Evolutionary conservation across 495 filamentous ascomycete genomes (phyloP).

Genomic region (Penicillium silybi): DNA sequence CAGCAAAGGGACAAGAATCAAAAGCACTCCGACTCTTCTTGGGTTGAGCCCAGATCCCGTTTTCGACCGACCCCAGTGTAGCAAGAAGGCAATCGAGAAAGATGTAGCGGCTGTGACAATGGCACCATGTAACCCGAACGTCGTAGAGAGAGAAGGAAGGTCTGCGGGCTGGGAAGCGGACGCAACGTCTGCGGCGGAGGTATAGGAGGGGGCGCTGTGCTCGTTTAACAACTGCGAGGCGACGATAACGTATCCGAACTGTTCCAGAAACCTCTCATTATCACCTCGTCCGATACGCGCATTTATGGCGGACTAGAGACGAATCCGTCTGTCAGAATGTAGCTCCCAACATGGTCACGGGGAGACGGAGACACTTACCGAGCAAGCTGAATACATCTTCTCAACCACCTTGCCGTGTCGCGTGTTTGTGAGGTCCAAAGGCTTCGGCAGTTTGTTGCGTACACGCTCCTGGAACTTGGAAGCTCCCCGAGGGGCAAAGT

Average conservation of each 20-base stretch:
- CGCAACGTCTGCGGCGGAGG: slow-evolving; percentile 38
- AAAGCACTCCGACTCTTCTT: slow-evolving; percentile 52
- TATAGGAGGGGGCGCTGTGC: slow-evolving; percentile 48
- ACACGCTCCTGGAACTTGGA: slow-evolving; percentile 64
- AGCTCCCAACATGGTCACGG: background rate
- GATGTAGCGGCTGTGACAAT: slow-evolving; percentile 51
- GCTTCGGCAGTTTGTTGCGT: slow-evolving; percentile 59
- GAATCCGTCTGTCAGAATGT: background rate
- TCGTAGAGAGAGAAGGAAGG: slow-evolving; percentile 39
- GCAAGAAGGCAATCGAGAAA: slow-evolving; percentile 67
- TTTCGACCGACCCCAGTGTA: slow-evolving; percentile 58
- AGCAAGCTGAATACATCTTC: slow-evolving; percentile 54
- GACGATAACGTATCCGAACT: slow-evolving; percentile 92
- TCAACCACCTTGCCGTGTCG: slow-evolving; percentile 43
- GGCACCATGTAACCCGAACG: slow-evolving; percentile 47
- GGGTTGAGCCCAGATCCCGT: slow-evolving; percentile 33
- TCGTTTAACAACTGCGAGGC: slow-evolving; percentile 87
- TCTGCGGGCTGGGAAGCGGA: slow-evolving; percentile 32
- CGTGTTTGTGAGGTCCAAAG: slow-evolving; percentile 55
- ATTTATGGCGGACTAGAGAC: slow-evolving; percentile 50
- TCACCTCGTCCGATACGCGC: slow-evolving; percentile 76
- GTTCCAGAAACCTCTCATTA: slow-evolving; percentile 85
- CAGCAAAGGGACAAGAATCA: slow-evolving; percentile 52
- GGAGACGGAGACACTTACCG: slow-evolving; percentile 41
- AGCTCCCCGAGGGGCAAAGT: slow-evolving; percentile 73